Evolutionary conservation across 2,329 filamentous ascomycete genomes (phyloP).

Genomic region (Ophiostoma ulmi): DNA sequence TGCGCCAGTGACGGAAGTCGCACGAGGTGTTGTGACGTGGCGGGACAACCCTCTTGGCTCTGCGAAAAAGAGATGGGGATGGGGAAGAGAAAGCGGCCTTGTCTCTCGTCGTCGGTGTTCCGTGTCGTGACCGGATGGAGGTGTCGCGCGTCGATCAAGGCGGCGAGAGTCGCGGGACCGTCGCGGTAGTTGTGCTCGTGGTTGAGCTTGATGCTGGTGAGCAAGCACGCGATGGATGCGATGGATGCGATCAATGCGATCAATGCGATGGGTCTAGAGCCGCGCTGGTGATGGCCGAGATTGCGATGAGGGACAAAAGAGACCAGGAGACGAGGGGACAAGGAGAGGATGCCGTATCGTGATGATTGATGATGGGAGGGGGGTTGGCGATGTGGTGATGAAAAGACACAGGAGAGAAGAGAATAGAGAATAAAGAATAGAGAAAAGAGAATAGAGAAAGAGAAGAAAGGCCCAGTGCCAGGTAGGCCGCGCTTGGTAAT

Average conservation of each 20-base stretch:
- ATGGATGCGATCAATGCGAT: too few relatives aligned
- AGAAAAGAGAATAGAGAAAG: background rate
- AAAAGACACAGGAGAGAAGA: background rate
- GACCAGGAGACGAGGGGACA: background rate
- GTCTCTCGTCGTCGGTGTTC: background rate
- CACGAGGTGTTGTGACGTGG: constrained; percentile 5
- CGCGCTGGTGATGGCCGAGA: background rate
- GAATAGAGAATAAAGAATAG: background rate
- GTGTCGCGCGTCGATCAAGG: background rate
- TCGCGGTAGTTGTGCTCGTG: background rate
- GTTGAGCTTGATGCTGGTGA: background rate
- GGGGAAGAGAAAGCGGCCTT: background rate
- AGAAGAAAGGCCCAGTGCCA: constrained; percentile 5
- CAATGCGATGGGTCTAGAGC: background rate
- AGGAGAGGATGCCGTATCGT: background rate
- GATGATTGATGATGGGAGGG: background rate
- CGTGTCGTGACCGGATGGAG: background rate
- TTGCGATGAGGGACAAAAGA: too few relatives aligned
- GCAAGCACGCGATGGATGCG: constrained; percentile 5
- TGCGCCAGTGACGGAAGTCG: background rate
- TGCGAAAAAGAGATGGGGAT: background rate
- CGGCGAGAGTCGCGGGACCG: background rate
- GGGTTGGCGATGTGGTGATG: background rate
- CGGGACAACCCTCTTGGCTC: background rate
- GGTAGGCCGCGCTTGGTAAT: background rate